phyloP scores from a whole-genome alignment of 768 basidiomycete genomes.

The Suillus alpinus region DNA sequence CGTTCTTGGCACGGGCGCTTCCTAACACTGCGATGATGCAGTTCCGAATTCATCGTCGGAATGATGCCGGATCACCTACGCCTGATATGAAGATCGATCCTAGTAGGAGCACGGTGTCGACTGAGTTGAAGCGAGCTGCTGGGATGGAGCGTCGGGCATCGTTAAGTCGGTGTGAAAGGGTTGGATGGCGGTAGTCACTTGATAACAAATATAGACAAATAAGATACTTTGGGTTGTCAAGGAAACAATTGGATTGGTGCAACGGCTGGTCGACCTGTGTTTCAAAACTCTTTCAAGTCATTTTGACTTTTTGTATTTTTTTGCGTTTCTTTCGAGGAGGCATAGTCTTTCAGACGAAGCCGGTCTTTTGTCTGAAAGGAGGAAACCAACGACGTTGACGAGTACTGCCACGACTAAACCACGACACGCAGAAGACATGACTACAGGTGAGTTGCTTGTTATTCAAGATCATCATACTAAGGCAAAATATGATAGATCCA shows the following conservation, averaged over 20 bases:
- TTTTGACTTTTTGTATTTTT: slow-evolving; percentile 1
- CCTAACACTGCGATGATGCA: slow-evolving; percentile 5
- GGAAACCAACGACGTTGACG: neutral
- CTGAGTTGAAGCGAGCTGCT: slow-evolving; percentile 28
- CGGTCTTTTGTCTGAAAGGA: slow-evolving; percentile 5
- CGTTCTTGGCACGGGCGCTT: slow-evolving; percentile 10
- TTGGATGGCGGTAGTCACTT: slow-evolving; percentile 17
- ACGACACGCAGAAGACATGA: slow-evolving; percentile 3
- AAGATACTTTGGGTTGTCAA: neutral
- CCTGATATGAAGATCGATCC: slow-evolving; percentile 13
- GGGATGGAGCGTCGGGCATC: slow-evolving; percentile 25
- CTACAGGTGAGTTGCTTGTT: slow-evolving; percentile 6
- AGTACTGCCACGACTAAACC: slow-evolving; percentile 6
- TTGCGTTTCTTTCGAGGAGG: neutral
- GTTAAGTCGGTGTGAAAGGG: slow-evolving; percentile 9
- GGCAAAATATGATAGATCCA: no score
- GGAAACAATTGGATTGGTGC: neutral
- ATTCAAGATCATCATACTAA: neutral
- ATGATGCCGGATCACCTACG: slow-evolving; percentile 20
- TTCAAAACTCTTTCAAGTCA: neutral
- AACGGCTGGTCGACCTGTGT: neutral
- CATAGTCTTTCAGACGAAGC: slow-evolving; percentile 9
- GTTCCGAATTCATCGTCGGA: slow-evolving; percentile 14
- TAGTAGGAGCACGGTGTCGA: slow-evolving; percentile 25
- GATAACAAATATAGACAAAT: slow-evolving; percentile 8